Evolutionary conservation across 2,329 filamentous ascomycete genomes (phyloP).

Genomic region (Hypocreales sp.): DNA sequence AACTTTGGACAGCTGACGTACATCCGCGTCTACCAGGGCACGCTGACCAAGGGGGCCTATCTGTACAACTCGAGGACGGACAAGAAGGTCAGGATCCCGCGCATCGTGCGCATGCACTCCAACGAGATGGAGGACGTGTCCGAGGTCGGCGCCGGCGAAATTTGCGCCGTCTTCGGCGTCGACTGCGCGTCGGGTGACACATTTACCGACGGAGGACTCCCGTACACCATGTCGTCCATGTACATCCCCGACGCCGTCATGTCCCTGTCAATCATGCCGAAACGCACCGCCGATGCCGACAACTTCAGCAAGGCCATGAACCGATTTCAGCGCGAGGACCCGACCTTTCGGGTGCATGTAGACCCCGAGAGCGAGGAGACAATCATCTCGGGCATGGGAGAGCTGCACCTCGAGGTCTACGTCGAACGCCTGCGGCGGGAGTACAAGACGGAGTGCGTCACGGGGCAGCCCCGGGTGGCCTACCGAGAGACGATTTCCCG

Average conservation of each 20-base stretch:
- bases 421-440: constrained; percentile 92
- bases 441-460: constrained; percentile 90
- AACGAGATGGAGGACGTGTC: constrained; percentile 97
- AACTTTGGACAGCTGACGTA: constrained; percentile 98
- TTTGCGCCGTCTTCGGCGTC: constrained; percentile 95
- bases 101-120: constrained; percentile 98
- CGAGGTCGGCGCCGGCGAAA: constrained; percentile 90
- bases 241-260: constrained; percentile 96
- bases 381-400: constrained; percentile 97
- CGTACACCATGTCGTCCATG: constrained; percentile 97
- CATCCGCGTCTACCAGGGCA: constrained; percentile 94
- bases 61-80: constrained; percentile 88
- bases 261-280: constrained; percentile 92
- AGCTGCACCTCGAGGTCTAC: constrained; percentile 93
- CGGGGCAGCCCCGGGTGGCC: constrained; percentile 91
- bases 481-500: constrained; percentile 88
- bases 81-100: constrained; percentile 92
- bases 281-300: constrained; percentile 77
- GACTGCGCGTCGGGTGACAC: constrained; percentile 97
- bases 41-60: constrained; percentile 72
- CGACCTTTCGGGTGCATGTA: constrained; percentile 89
- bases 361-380: constrained; percentile 89
- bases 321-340: constrained; percentile 95
- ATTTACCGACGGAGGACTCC: constrained; percentile 85
- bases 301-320: constrained; percentile 99